phyloP scores from a whole-genome alignment of 495 filamentous ascomycete genomes.

The Tuber borchii region DNA sequence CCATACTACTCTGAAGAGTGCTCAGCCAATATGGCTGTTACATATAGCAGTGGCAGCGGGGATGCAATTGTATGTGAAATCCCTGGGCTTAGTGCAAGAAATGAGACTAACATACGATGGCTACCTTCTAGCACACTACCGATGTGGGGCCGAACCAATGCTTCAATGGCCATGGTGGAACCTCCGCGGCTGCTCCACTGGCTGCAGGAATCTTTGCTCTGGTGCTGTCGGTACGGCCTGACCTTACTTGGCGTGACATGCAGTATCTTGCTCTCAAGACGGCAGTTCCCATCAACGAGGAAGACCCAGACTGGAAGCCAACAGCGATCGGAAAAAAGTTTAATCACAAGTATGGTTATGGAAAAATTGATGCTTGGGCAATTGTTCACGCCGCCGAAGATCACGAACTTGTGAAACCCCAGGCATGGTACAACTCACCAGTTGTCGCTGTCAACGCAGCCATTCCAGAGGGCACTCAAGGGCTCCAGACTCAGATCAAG shows the following conservation, averaged over 20 bases:
- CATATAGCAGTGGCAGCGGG: constrained; percentile 83
- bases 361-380: constrained; percentile 81
- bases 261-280: constrained; percentile 84
- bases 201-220: constrained; percentile 89
- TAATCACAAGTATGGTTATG: constrained; percentile 91
- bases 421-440: constrained; percentile 88
- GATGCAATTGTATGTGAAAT: constrained; percentile 63
- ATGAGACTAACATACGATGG: not conserved
- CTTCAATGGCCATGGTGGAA: constrained; percentile 74
- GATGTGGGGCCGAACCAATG: constrained; percentile 82
- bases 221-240: constrained; percentile 76
- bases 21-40: constrained; percentile 89
- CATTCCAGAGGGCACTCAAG: constrained; percentile 80
- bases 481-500: constrained; percentile 67
- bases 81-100: not conserved
- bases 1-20: constrained; percentile 93
- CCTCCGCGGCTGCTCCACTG: constrained; percentile 91
- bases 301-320: constrained; percentile 71
- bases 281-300: constrained; percentile 69
- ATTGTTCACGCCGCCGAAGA: constrained; percentile 79
- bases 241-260: constrained; percentile 87
- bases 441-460: constrained; percentile 81
- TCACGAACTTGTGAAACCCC: constrained; percentile 88
- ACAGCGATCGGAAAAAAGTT: constrained; percentile 75
- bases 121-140: constrained; percentile 63